phyloP scores from a whole-genome alignment of 148 eudicot genomes.

The Nepenthes mirabilis region DNA sequence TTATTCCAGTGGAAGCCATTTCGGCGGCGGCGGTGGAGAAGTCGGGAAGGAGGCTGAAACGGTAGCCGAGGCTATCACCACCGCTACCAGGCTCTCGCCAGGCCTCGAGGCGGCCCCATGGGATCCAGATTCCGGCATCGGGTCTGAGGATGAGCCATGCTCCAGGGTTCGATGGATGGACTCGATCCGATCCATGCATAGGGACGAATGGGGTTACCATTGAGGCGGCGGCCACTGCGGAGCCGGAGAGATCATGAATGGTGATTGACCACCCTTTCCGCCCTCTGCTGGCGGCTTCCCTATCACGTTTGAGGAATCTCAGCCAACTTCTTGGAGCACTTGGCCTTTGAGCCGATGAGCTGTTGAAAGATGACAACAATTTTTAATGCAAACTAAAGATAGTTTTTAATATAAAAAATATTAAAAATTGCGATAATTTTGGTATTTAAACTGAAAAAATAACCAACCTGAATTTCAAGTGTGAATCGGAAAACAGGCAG shows the following conservation, averaged over 20 bases:
- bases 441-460: too few species aligned
- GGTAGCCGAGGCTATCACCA: conserved; percentile 42
- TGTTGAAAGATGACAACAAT: conserved; percentile 15
- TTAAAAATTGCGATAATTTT: neutral
- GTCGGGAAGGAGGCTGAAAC: conserved; percentile 63
- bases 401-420: neutral
- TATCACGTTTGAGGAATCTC: conserved; percentile 20
- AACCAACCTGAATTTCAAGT: conserved; percentile 45
- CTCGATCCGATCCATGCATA: conserved; percentile 54
- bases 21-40: conserved; percentile 21
- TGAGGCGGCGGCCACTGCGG: conserved; percentile 80
- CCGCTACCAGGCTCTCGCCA: conserved; percentile 42
- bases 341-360: conserved; percentile 43
- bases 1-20: conserved; percentile 25
- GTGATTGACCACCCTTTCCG: conserved; percentile 90
- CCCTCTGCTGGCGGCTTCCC: conserved; percentile 32
- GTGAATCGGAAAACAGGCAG: conserved; percentile 62
- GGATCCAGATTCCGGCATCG: conserved; percentile 68
- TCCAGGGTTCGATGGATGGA: conserved; percentile 73
- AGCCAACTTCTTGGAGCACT: conserved; percentile 55
- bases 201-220: conserved; percentile 97
- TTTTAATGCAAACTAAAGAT: neutral
- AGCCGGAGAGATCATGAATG: conserved; percentile 82
- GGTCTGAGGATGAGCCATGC: conserved; percentile 92
- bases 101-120: conserved; percentile 82